Base-by-base conservation (phyloP, 768 basidiomycete species). In the Filobasidium wieringae region DNA sequence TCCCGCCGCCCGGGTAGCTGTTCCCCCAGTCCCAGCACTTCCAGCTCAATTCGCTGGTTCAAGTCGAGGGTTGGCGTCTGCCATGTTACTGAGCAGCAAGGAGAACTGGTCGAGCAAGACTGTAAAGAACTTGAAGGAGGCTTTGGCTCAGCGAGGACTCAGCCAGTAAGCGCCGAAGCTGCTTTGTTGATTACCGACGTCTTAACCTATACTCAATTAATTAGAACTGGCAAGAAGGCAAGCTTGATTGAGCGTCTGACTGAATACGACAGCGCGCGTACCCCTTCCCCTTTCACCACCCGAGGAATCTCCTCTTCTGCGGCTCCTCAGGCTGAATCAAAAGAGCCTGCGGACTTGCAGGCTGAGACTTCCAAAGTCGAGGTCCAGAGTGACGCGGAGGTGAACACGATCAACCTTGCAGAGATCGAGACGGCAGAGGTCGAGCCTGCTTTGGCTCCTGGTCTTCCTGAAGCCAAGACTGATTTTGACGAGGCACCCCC, bases 141-240 rank as follows among this genome's bases (percentile, higher is more conserved):
- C 71, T 45, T 53, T 73, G 37, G 68, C 65, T 49, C 61, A 63
- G 37, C 36, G 72, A 22, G 70, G 70, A 9, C 51, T 73, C 9
- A 63, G 65, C 24, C 66, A 68, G 54, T 61, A 58, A 32, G 70
- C 39, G n/a, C n/a, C n/a, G n/a, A 8, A 4, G n/a, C 19, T 8
- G 41, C 7, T 9, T 22, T 43, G 8, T 8, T 8, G 41, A 9
- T 11, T 7, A 19, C 8, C 8, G 41, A 43, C 15, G 19, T 43
- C 19, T 43, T 22, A 9, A n/a, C n/a, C n/a, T n/a, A n/a, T n/a
- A n/a, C n/a, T n/a, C n/a, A n/a, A n/a, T n/a, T 47, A 31, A 29
- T 47, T 7, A 85, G 84, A 26, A 78, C 74, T 60, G 84, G 83
- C 2, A 81, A 77, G 70, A 86, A 85, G 70, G 73, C 80, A 2